phyloP scores from a whole-genome alignment of 371 early-diverging fungal species.

The Funneliformis caledonium region DNA sequence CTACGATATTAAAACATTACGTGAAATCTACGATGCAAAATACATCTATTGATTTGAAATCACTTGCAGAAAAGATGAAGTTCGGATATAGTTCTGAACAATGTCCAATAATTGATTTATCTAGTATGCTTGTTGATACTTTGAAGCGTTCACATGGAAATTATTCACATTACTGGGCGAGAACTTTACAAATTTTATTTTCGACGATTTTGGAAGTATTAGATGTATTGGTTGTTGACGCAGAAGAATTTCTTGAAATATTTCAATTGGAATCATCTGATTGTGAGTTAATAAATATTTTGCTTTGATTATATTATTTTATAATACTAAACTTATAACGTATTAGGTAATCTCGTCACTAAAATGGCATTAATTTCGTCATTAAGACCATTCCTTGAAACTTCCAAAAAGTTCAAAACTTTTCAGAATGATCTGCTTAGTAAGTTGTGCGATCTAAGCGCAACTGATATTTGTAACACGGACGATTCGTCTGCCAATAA shows the following conservation, averaged over 20 bases:
- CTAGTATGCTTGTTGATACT: constrained; percentile 12
- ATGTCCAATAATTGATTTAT: neutral
- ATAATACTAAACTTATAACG: neutral
- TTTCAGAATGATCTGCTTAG: constrained; percentile 54
- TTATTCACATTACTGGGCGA: constrained; percentile 6
- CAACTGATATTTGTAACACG: constrained; percentile 43
- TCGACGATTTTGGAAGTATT: constrained; percentile 40
- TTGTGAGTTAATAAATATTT: constrained; percentile 36
- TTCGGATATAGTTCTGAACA: neutral
- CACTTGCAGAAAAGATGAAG: neutral
- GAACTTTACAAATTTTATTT: constrained; percentile 45
- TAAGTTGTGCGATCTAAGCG: constrained; percentile 46
- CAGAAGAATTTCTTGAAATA: constrained; percentile 46
- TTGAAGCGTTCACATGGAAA: constrained; percentile 6
- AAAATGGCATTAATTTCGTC: constrained; percentile 48
- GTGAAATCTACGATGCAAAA: neutral
- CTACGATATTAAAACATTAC: constrained; percentile 13
- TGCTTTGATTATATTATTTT: neutral
- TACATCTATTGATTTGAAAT: neutral
- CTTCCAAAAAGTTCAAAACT: constrained; percentile 41
- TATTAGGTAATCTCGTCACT: constrained; percentile 44
- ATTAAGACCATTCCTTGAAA: constrained; percentile 44
- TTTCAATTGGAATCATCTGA: constrained; percentile 46
- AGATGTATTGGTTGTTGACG: constrained; percentile 42
- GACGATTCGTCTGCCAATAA: constrained; percentile 34